A percentile compares a stretch with the other conserved stretches of the same genome.
phyloP scores from a whole-genome alignment of 2,329 filamentous ascomycete species.

The Fusarium gaditjirri region DNA sequence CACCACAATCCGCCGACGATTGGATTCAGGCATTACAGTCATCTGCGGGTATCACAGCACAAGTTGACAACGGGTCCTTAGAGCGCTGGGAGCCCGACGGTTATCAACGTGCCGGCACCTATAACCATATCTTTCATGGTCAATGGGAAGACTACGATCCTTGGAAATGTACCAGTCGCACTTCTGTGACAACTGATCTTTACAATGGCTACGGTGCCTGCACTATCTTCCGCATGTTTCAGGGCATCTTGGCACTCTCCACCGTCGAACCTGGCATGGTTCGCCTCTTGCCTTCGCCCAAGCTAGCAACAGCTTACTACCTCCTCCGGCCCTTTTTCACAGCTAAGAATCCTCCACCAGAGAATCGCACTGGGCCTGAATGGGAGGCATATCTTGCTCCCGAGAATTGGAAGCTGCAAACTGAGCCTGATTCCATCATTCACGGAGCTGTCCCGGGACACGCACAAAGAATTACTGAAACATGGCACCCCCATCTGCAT shows the following conservation, averaged over 20 bases:
- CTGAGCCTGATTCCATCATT: constrained; percentile 64
- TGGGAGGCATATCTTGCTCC: constrained; percentile 65
- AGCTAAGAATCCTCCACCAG: constrained; percentile 56
- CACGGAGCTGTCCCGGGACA: constrained; percentile 68
- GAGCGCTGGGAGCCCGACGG: constrained; percentile 78
- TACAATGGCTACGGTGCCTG: constrained; percentile 69
- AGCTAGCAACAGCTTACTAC: constrained; percentile 79
- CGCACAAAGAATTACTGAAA: constrained; percentile 66
- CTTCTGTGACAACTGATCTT: constrained; percentile 64
- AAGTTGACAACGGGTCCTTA: constrained; percentile 76
- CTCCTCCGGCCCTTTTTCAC: constrained; percentile 71
- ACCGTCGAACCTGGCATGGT: constrained; percentile 73
- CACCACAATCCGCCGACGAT: constrained; percentile 50
- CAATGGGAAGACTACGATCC: constrained; percentile 67
- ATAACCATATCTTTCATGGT: constrained; percentile 64
- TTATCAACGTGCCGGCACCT: constrained; percentile 69
- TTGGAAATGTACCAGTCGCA: constrained; percentile 64
- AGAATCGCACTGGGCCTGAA: constrained; percentile 51
- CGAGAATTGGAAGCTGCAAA: constrained; percentile 57
- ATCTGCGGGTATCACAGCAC: constrained; percentile 66
- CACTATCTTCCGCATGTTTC: constrained; percentile 69
- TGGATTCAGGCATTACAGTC: constrained; percentile 55
- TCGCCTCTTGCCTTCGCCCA: constrained; percentile 78
- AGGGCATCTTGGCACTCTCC: constrained; percentile 65
- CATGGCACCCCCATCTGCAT: constrained; percentile 67